These are phyloP conservation scores for Crassisporium funariophilum DNA, from an alignment of 768 basidiomycete species.

Conservation along the genomic window DNA sequence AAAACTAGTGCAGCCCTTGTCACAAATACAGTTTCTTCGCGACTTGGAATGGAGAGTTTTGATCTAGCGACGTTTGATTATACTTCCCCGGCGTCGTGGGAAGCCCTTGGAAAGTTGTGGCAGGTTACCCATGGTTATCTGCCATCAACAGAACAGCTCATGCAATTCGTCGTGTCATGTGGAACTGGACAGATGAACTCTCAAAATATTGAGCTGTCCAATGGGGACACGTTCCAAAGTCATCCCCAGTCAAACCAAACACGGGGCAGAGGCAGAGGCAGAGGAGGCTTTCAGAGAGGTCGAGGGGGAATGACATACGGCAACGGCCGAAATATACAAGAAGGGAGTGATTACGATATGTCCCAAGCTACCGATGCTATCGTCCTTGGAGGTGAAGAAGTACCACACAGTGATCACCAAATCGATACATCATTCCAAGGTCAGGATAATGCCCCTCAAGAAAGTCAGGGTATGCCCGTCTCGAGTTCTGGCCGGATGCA, in stretches of 20 bases:
- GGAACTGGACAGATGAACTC: constrained; percentile 18
- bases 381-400: constrained; percentile 53
- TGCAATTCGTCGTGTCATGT: constrained; percentile 65
- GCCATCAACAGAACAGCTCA: constrained; percentile 76
- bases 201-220: neutral
- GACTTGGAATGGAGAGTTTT: constrained; percentile 65
- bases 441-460: constrained; percentile 11
- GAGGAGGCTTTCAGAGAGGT: constrained; percentile 38
- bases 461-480: constrained; percentile 5
- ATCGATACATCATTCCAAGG: constrained; percentile 9
- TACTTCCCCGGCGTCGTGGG: constrained; percentile 75
- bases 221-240: constrained; percentile 4
- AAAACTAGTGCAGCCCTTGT: constrained; percentile 43
- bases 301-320: constrained; percentile 46
- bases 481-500: constrained; percentile 56
- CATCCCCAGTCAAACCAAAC: constrained; percentile 14
- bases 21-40: constrained; percentile 35
- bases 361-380: constrained; percentile 56
- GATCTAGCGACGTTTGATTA: constrained; percentile 74
- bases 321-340: constrained; percentile 48
- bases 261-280: constrained; percentile 35
- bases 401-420: constrained; percentile 6
- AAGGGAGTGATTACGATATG: constrained; percentile 32
- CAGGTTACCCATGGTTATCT: constrained; percentile 62
- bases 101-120: constrained; percentile 81